These are phyloP conservation scores for Emergomyces africanus DNA, from an alignment of 2,329 filamentous ascomycete genomes.

Conservation along the genomic window DNA sequence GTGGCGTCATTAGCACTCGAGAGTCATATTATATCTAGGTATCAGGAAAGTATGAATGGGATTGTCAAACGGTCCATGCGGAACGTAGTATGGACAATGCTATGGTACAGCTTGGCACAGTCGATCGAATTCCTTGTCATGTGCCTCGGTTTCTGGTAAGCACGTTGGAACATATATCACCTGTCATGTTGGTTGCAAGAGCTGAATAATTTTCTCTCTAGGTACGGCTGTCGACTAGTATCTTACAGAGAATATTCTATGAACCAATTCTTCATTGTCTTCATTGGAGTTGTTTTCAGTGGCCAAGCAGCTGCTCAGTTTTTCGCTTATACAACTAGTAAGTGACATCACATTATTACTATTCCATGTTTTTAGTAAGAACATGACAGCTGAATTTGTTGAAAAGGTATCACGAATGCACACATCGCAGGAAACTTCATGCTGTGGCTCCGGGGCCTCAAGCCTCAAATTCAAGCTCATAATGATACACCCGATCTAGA, in stretches of 20 bases:
- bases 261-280: conserved; percentile 34
- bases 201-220: conserved; percentile 13
- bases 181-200: conserved; percentile 1
- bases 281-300: conserved; percentile 28
- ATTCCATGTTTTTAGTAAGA: background rate
- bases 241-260: conserved; percentile 14
- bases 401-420: conserved; percentile 38
- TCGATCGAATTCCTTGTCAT: conserved; percentile 12
- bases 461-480: conserved; percentile 1
- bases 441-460: conserved; percentile 32
- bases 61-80: conserved; percentile 15
- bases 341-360: background rate
- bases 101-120: conserved; percentile 21
- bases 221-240: conserved; percentile 46
- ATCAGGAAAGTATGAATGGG: conserved; percentile 20
- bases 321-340: conserved; percentile 26
- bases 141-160: conserved; percentile 2
- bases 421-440: conserved; percentile 39
- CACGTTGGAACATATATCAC: conserved; percentile 24
- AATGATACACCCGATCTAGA: conserved; percentile 22
- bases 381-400: conserved; percentile 12
- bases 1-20: conserved; percentile 39
- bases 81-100: conserved; percentile 15
- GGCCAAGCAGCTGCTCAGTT: conserved; percentile 20
- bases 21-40: conserved; percentile 24